phyloP scores from a whole-genome alignment of 2,329 filamentous ascomycete genomes.

The Polytolypa hystricis region DNA sequence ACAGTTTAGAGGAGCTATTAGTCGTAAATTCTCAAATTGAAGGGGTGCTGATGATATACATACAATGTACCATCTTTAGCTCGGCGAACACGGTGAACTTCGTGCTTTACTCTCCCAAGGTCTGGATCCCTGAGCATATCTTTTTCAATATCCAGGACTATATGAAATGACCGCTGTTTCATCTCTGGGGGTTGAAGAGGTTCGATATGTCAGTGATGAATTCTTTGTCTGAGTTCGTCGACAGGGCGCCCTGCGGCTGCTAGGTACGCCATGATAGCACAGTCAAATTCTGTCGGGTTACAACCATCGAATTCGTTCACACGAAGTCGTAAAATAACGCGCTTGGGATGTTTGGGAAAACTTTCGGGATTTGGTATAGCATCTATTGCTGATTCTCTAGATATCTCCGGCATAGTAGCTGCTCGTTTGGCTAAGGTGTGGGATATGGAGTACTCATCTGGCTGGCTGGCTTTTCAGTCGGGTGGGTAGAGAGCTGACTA shows the following conservation, averaged over 20 bases:
- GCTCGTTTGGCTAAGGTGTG: too few species aligned
- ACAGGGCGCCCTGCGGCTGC: slow-evolving; percentile 4
- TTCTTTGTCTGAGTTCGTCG: slow-evolving; percentile 5
- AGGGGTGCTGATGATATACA: slow-evolving; percentile 1
- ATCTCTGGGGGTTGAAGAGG: slow-evolving; percentile 6
- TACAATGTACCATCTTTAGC: slow-evolving; percentile 7
- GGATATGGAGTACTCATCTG: too few species aligned
- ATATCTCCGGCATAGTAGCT: slow-evolving; percentile 1
- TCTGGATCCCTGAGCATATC: slow-evolving; percentile 6
- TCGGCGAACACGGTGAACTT: slow-evolving; percentile 7
- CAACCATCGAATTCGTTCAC: slow-evolving; percentile 5
- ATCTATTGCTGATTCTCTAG: slow-evolving; percentile 1
- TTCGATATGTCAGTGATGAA: slow-evolving; percentile 8
- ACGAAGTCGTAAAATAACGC: slow-evolving; percentile 4
- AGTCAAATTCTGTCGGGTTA: slow-evolving; percentile 5
- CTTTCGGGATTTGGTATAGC: not conserved
- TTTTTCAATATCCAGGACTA: slow-evolving; percentile 7
- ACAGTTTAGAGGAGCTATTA: slow-evolving; percentile 4
- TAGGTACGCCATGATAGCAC: slow-evolving; percentile 6
- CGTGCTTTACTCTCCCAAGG: slow-evolving; percentile 4
- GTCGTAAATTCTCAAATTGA: not conserved
- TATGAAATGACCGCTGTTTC: slow-evolving; percentile 8
- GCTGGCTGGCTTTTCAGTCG: too few species aligned
- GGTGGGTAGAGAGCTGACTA: too few species aligned
- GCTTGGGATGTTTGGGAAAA: slow-evolving; percentile 1